Percentiles rank a stretch among this genome's conserved stretches.
Conservation (phyloP, 1,139 yeast species). For the Candida sojae region DNA sequence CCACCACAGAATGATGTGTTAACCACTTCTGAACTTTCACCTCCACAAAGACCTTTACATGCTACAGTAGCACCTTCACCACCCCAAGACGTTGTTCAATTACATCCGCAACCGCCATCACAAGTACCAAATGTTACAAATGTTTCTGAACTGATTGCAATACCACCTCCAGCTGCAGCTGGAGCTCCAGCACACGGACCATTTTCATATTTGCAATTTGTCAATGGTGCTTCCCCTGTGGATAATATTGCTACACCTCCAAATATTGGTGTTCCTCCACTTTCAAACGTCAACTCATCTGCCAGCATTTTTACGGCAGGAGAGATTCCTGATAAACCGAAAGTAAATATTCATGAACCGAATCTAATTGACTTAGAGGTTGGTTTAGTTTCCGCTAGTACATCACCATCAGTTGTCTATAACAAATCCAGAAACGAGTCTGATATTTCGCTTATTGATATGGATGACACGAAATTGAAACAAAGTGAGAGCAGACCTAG, state of each 20-base stretch:
- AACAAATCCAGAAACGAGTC: conserved; percentile 17
- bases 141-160: not conserved
- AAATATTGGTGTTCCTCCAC: not conserved
- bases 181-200: not conserved
- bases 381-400: conserved; percentile 35
- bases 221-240: not conserved
- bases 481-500: not conserved
- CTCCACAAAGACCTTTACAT: not conserved
- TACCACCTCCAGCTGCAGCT: not conserved
- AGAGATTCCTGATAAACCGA: not conserved
- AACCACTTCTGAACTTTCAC: not conserved
- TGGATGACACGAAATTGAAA: conserved; percentile 22
- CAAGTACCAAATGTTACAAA: not conserved
- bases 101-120: conserved; percentile 1
- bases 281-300: conserved; percentile 2
- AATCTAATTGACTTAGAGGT: conserved; percentile 44
- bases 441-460: conserved; percentile 34
- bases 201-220: not conserved
- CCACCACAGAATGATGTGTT: not conserved
- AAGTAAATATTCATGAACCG: conserved; percentile 13
- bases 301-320: conserved; percentile 8
- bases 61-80: not conserved
- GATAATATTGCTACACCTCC: not conserved
- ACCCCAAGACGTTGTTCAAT: not conserved
- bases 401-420: conserved; percentile 24